phyloP scores from a whole-genome alignment of 352 stramenopile genomes.

The Phytophthora capsici region DNA sequence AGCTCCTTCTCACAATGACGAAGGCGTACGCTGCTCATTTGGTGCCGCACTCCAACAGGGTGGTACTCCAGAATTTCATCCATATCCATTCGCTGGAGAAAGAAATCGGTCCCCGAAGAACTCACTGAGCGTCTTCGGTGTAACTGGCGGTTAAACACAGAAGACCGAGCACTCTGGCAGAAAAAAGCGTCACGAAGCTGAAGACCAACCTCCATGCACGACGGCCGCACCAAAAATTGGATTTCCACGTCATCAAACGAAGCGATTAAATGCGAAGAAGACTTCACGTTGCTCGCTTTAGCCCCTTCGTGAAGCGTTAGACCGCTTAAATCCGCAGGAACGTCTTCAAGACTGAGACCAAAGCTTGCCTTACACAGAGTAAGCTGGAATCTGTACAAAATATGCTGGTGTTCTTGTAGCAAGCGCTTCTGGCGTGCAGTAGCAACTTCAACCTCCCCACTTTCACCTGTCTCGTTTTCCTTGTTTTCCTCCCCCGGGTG shows the following conservation, averaged over 20 bases:
- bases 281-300: slow-evolving; percentile 2
- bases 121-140: slow-evolving; percentile 28
- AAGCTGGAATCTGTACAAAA: slow-evolving; percentile 84
- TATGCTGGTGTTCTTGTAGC: slow-evolving; percentile 60
- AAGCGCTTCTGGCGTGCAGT: slow-evolving; percentile 26
- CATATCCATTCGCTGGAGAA: slow-evolving; percentile 82
- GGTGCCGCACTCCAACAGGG: slow-evolving; percentile 51
- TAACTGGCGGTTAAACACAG: slow-evolving; percentile 12
- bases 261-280: slow-evolving; percentile 41
- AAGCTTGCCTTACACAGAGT: slow-evolving; percentile 62
- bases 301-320: slow-evolving; percentile 19
- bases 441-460: slow-evolving; percentile 31
- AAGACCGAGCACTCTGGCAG: slow-evolving; percentile 38
- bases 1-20: slow-evolving; percentile 71
- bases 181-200: slow-evolving; percentile 79
- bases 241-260: slow-evolving; percentile 74
- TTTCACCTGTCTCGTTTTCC: slow-evolving; percentile 20
- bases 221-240: slow-evolving; percentile 71
- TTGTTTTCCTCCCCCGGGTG: slow-evolving; percentile 54
- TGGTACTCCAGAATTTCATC: slow-evolving; percentile 74
- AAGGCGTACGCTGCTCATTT: slow-evolving; percentile 83
- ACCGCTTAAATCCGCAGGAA: slow-evolving; percentile 16
- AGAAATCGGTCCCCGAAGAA: slow-evolving; percentile 49
- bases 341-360: slow-evolving; percentile 51
- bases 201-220: slow-evolving; percentile 70